Percentiles rank a stretch among this genome's conserved stretches.
Evolutionary conservation across 768 basidiomycete species (phyloP).

Genomic region (Trametes elegans): DNA sequence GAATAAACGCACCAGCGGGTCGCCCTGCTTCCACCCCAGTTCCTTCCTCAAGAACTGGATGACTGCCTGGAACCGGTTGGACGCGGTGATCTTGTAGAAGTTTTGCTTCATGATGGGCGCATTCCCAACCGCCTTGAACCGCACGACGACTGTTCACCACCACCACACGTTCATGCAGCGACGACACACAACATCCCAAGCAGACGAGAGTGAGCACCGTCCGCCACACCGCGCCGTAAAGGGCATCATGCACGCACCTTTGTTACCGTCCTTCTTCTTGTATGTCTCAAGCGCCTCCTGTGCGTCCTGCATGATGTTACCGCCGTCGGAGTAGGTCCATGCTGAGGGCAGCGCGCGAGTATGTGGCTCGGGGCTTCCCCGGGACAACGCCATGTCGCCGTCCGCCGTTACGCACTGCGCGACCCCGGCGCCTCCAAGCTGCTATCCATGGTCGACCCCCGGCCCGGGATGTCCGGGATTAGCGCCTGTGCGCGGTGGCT

Average conservation of each 20-base stretch:
- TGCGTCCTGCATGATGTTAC: slow-evolving; percentile 41
- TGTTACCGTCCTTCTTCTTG: slow-evolving; percentile 80
- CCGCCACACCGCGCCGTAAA: neutral
- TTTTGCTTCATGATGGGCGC: slow-evolving; percentile 99
- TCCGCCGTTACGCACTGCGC: neutral
- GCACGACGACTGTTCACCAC: slow-evolving; percentile 94
- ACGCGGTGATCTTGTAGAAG: slow-evolving; percentile 95
- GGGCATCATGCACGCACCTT: slow-evolving; percentile 50
- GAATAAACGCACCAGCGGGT: slow-evolving; percentile 65
- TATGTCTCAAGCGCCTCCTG: slow-evolving; percentile 79
- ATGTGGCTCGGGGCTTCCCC: slow-evolving; percentile 24
- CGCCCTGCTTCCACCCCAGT: slow-evolving; percentile 80
- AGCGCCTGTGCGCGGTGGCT: too few relatives aligned
- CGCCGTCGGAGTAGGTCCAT: slow-evolving; percentile 29
- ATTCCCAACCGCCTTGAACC: slow-evolving; percentile 97
- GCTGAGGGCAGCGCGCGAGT: slow-evolving; percentile 26
- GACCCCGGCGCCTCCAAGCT: neutral
- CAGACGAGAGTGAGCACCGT: too few relatives aligned
- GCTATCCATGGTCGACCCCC: too few relatives aligned
- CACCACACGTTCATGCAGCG: neutral
- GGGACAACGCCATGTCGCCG: slow-evolving; percentile 18
- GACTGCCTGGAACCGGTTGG: slow-evolving; percentile 92
- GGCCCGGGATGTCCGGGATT: too few relatives aligned
- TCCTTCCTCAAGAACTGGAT: slow-evolving; percentile 91
- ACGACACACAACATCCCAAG: too few relatives aligned